Percentiles rank a stretch among this genome's conserved stretches.
Evolutionary conservation across 75 land plant species (phyloP).

Genomic region (Gnetum montanum): DNA sequence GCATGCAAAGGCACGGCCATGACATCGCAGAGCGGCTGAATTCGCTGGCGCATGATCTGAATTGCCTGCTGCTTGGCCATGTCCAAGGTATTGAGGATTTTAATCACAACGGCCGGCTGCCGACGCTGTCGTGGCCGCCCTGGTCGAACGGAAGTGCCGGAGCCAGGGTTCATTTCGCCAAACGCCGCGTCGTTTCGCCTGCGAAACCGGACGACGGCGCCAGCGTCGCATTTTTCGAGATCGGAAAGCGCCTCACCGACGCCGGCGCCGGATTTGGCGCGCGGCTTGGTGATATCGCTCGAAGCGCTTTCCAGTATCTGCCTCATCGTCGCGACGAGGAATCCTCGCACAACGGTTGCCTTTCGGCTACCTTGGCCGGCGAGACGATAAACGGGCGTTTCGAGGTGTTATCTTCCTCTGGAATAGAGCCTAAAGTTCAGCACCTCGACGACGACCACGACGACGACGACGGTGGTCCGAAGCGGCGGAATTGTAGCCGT

Average conservation of each 20-base stretch:
- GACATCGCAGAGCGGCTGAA: conserved; percentile 61
- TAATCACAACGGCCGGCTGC: conserved; percentile 3
- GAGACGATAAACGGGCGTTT: neutral
- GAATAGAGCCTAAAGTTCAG: conserved; percentile 1
- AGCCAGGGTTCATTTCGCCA: neutral
- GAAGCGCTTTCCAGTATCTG: conserved; percentile 41
- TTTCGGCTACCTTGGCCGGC: conserved; percentile 4
- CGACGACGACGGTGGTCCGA: neutral
- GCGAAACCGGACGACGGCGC: neutral
- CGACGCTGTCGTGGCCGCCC: conserved; percentile 5
- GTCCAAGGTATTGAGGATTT: conserved; percentile 14
- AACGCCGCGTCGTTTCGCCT: neutral
- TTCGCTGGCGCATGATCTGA: conserved; percentile 57
- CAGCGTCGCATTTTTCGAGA: conserved; percentile 30
- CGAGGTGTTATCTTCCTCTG: neutral
- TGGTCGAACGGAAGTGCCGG: conserved; percentile 20
- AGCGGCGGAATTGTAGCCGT: neutral
- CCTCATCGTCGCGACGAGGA: conserved; percentile 28
- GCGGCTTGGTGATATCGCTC: conserved; percentile 55
- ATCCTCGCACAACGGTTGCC: neutral
- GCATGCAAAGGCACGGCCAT: conserved; percentile 87
- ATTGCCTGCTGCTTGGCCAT: conserved; percentile 62
- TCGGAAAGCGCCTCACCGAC: conserved; percentile 62
- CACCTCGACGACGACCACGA: neutral
- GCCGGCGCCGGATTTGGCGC: conserved; percentile 74